Percentiles rank a stretch among this genome's conserved stretches.
Evolutionary conservation across 257 asterid species (phyloP).

Genomic region (Avicennia marina): DNA sequence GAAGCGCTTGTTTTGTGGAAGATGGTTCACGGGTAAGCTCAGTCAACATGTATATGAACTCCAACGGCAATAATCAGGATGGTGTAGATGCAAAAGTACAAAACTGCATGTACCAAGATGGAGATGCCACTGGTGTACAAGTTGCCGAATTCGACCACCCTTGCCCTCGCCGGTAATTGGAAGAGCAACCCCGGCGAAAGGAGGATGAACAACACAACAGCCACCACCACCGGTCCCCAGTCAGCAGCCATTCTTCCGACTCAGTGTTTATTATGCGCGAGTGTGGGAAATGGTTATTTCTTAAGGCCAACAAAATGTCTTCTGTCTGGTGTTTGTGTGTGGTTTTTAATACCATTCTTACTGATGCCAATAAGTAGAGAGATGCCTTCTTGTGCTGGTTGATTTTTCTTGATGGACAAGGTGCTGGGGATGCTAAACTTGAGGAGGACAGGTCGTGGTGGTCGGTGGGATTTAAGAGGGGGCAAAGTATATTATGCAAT

Average conservation of each 20-base stretch:
- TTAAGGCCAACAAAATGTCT: background rate
- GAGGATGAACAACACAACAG: slow-evolving; percentile 82
- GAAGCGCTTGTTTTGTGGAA: too few relatives aligned
- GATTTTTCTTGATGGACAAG: slow-evolving; percentile 62
- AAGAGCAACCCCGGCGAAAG: slow-evolving; percentile 84
- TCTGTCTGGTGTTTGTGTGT: background rate
- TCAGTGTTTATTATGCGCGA: background rate
- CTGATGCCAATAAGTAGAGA: slow-evolving; percentile 22
- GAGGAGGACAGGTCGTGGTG: slow-evolving; percentile 23
- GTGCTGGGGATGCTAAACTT: slow-evolving; percentile 57
- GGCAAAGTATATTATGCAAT: slow-evolving; percentile 48
- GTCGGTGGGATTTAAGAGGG: slow-evolving; percentile 37
- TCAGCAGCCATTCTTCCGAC: slow-evolving; percentile 32
- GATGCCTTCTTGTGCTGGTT: slow-evolving; percentile 12
- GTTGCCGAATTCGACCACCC: slow-evolving; percentile 81
- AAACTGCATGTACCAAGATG: slow-evolving; percentile 68
- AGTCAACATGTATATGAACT: slow-evolving; percentile 62
- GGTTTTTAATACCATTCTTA: background rate
- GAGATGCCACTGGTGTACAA: slow-evolving; percentile 91
- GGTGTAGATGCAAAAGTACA: slow-evolving; percentile 81
- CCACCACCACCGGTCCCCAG: slow-evolving; percentile 95
- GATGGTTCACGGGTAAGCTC: background rate
- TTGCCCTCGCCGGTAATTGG: slow-evolving; percentile 80
- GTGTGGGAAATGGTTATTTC: background rate
- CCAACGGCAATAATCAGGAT: slow-evolving; percentile 79